Percentiles rank a stretch among this genome's conserved stretches.
Conservation (phyloP, 2,329 filamentous ascomycete genomes). For the Cyanodermella asteris region DNA sequence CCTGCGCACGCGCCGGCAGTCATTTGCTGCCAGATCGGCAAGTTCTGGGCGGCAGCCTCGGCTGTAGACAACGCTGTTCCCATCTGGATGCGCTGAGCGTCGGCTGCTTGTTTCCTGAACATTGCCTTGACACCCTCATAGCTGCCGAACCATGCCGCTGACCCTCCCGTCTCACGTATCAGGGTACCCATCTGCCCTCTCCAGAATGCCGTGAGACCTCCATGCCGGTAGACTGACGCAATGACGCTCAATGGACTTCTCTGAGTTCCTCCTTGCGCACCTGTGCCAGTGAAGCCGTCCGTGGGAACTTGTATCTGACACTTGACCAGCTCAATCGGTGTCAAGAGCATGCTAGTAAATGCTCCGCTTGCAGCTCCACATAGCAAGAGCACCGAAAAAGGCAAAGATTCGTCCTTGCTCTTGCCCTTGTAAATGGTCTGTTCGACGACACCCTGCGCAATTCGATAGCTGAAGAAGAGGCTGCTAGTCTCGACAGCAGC, state of each 20-base stretch:
- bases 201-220: conserved; percentile 80
- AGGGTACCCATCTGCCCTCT: conserved; percentile 83
- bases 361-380: conserved; percentile 75
- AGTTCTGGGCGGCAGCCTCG: conserved; percentile 25
- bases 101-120: conserved; percentile 37
- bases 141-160: conserved; percentile 83
- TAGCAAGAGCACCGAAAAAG: conserved; percentile 51
- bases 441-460: conserved; percentile 40
- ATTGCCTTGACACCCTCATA: conserved; percentile 60
- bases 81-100: too few species aligned
- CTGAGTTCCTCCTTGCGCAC: too few species aligned
- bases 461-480: conserved; percentile 75
- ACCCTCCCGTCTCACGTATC: conserved; percentile 81
- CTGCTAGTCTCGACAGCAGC: conserved; percentile 83
- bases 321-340: conserved; percentile 90
- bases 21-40: conserved; percentile 74
- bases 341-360: conserved; percentile 76
- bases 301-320: conserved; percentile 83
- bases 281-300: conserved; percentile 21
- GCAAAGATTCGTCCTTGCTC: conserved; percentile 30
- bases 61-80: conserved; percentile 1
- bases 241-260: conserved; percentile 57
- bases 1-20: conserved; percentile 70
- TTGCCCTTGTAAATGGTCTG: conserved; percentile 32
- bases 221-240: conserved; percentile 54